Evolutionary conservation across 306 rosid species (phyloP).

Genomic region (Begonia masoniana): DNA sequence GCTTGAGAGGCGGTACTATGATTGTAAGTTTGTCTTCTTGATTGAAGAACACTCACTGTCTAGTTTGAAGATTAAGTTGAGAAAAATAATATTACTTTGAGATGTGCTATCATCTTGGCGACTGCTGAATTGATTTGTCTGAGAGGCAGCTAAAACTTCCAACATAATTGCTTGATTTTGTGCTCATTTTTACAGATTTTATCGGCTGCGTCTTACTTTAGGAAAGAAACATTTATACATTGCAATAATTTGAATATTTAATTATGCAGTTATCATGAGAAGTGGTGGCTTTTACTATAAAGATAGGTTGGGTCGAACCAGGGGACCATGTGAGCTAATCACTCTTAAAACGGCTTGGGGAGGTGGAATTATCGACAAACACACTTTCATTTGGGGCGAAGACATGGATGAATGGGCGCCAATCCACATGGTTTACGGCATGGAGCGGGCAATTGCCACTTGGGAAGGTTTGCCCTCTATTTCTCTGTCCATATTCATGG

Average conservation of each 20-base stretch:
- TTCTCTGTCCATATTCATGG: neutral
- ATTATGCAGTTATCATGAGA: conserved; percentile 62
- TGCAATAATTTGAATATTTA: no score
- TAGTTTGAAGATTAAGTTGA: no score
- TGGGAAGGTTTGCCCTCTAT: conserved; percentile 73
- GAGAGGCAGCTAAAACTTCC: no score
- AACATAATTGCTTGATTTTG: no score
- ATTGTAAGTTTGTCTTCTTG: conserved; percentile 46
- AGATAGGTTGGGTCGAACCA: conserved; percentile 81
- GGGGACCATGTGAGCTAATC: conserved; percentile 72
- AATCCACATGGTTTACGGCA: conserved; percentile 85
- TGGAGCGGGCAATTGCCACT: conserved; percentile 90
- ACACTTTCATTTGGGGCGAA: conserved; percentile 97
- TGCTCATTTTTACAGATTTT: no score
- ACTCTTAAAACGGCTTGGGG: conserved; percentile 86
- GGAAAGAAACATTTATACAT: no score
- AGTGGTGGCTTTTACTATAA: conserved; percentile 76
- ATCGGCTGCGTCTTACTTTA: no score
- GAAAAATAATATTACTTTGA: no score
- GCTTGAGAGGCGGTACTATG: conserved; percentile 76
- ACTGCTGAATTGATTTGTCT: no score
- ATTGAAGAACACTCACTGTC: neutral
- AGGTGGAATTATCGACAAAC: conserved; percentile 78
- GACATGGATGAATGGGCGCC: conserved; percentile 99
- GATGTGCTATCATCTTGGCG: no score